These are phyloP conservation scores for Chrysanthemum makinoi DNA, from an alignment of 129 eudicot genomes.

Conservation along the genomic window DNA sequence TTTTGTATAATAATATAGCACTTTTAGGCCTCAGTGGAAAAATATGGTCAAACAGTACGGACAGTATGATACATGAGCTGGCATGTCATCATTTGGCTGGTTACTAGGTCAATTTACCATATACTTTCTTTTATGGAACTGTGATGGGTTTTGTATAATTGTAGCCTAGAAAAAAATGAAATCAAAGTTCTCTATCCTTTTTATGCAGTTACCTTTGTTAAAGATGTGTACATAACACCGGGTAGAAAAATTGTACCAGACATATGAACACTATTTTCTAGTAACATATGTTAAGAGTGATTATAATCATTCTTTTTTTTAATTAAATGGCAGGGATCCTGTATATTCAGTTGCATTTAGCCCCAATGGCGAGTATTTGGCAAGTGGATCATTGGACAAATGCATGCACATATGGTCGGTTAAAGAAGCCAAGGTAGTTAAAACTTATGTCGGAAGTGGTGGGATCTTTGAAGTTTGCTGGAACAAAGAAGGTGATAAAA, in stretches of 20 bases:
- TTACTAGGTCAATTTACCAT: background rate
- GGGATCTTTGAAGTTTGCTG: conserved; percentile 93
- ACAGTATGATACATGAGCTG: background rate
- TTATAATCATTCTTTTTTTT: background rate
- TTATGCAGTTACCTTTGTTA: too few relatives aligned
- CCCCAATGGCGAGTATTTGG: conserved; percentile 83
- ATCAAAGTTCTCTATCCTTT: too few relatives aligned
- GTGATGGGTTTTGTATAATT: too few relatives aligned
- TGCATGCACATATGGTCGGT: conserved; percentile 87
- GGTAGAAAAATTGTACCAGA: background rate
- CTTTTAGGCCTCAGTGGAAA: background rate
- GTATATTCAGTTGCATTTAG: conserved; percentile 90
- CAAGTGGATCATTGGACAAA: conserved; percentile 82
- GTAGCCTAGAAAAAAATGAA: too few relatives aligned
- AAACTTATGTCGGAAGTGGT: conserved; percentile 73
- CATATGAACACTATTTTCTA: background rate
- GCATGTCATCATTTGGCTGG: background rate
- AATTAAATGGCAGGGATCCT: conserved; percentile 54
- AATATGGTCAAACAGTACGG: background rate
- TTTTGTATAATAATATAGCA: background rate
- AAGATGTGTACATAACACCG: background rate
- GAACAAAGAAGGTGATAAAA: conserved; percentile 91
- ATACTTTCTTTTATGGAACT: background rate
- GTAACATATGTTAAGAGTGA: background rate
- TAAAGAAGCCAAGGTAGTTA: conserved; percentile 73